Base-by-base conservation (phyloP, 352 stramenopile species). In the Pythium sp. region DNA sequence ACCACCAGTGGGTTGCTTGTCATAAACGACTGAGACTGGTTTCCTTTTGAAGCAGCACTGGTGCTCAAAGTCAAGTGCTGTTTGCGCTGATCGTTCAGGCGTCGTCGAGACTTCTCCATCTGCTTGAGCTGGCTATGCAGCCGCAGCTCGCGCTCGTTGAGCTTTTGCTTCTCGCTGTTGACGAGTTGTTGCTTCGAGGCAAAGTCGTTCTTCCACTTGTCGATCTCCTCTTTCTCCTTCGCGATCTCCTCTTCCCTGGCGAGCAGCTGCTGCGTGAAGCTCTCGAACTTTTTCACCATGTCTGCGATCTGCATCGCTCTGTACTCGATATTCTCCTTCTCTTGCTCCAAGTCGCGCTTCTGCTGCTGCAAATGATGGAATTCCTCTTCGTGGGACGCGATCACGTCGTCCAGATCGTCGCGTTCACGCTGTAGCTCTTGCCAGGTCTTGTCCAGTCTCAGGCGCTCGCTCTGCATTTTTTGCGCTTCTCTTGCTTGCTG, bases 61-160 rank as follows among this genome's bases (percentile, higher is more conserved):
- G 53, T 20, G 24, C 34, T 65, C 30, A 28, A 22, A 38, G 71
- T 63, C 20, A 87, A 38, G 11, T 86, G 75, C 57, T 81, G 67
- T 22, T 80, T 75, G 34, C 80, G 75, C 60, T 89, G 78, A 32
- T 84, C 73, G 24, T 79, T 82, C n/a, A 87, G 60, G 20, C 77
- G 73, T 8, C 68, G 69, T 0, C 77, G 79, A 14, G 77, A 73
- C 18, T 64, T 71, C 43, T 91, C 82, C 65, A 89, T 74, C 51
- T 91, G 82, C 58, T 79, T 74, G 51, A 88, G 75, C 60, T 91
- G 82, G 3, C 67, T 49, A 55, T 88, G 77, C 36, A 92, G 55
- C 8, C 80, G 72, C 18, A 71, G 41, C 57, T 90, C 80, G 9
- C 84, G 81, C 38, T 83, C 72, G n/a, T 82, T 71, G 7, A 93